These are phyloP conservation scores for Didymella segeticola DNA, from an alignment of 2,329 filamentous ascomycete genomes.

Conservation along the genomic window DNA sequence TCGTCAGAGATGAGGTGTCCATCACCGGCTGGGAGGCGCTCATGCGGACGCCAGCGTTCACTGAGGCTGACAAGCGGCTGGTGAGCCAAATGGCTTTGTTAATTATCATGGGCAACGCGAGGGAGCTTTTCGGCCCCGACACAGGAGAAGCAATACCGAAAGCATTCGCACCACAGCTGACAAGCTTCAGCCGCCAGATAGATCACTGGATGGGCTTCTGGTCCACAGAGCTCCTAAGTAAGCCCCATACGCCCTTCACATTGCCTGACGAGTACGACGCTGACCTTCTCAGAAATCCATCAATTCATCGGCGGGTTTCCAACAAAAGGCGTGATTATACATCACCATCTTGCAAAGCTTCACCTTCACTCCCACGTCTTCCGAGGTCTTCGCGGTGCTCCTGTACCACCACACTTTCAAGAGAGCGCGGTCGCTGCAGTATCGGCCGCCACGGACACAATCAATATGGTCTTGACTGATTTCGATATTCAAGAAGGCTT, in stretches of 20 bases:
- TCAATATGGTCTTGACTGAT: slow-evolving; percentile 55
- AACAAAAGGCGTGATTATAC: slow-evolving; percentile 59
- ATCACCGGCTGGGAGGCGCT: slow-evolving; percentile 66
- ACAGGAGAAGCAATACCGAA: slow-evolving; percentile 59
- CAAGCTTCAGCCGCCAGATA: slow-evolving; percentile 49
- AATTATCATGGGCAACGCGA: slow-evolving; percentile 63
- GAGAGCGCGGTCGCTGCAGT: slow-evolving; percentile 57
- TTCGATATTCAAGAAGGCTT: slow-evolving; percentile 51
- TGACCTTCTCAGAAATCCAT: slow-evolving; percentile 50
- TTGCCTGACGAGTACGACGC: neutral
- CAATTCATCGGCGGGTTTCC: slow-evolving; percentile 58
- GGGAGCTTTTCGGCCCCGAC: slow-evolving; percentile 64
- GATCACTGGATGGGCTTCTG: slow-evolving; percentile 61
- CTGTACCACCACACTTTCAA: slow-evolving; percentile 57
- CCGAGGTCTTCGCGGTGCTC: slow-evolving; percentile 55
- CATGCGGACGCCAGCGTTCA: slow-evolving; percentile 59
- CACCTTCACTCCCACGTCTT: slow-evolving; percentile 60
- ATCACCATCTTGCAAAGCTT: slow-evolving; percentile 62
- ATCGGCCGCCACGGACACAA: slow-evolving; percentile 54
- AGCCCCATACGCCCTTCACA: slow-evolving; percentile 25
- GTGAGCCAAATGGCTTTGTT: slow-evolving; percentile 66
- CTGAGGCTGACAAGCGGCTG: slow-evolving; percentile 62
- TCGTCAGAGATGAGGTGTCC: slow-evolving; percentile 64
- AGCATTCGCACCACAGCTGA: slow-evolving; percentile 60
- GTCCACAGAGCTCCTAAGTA: slow-evolving; percentile 53